Base-by-base conservation (phyloP, 2,329 filamentous ascomycete species). In the Trichoderma sp. region DNA sequence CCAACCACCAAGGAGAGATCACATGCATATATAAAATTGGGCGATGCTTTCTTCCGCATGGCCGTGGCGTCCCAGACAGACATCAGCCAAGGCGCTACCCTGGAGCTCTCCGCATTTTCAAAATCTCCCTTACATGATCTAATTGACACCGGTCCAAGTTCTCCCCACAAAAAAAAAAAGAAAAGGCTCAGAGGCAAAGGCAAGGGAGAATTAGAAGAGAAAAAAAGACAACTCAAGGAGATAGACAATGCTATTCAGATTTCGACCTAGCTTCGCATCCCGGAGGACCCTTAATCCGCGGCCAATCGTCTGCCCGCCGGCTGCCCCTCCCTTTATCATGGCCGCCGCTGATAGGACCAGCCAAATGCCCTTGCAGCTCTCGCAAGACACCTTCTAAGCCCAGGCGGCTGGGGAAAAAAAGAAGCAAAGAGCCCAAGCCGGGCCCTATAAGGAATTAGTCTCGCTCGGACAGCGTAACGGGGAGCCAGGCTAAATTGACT, bases 211-310 rank as follows among this genome's bases (percentile, higher is more conserved):
- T 30, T 20, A 34, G 20, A 68, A 47, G 34, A 62, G 23, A 13
- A 17, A 11, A 32, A 62, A 15, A 62, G 57, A 23, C 64, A 57
- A 28, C 63, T 17, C 47, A 59, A 30, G 55, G 30, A 26, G 57
- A 36, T 39, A 28, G 55, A 53, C 43, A 34, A 50, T 62, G 66
- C 66, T 69, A 69, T 69, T 53, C 66, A 62, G n/a, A 61, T 59
- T 68, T 20, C 28, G 55, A 59, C 39, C 28, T 61, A 63, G 58
- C 59, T 70, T 59, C 43, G 50, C 50, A 36, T 36, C 68, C 58
- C 58, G 68, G 68, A 70, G 58, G 59, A 67, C 62, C 69, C 69
- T 71, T 71, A 61, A 65, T 71, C 69, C 62, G 55, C 36, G 55
- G 28, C 69, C 69, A 71, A 71, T 67, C 63, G 62, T 39, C 55